Base-by-base conservation (phyloP, 2,329 filamentous ascomycete genomes). In the Cladosporium sp. region DNA sequence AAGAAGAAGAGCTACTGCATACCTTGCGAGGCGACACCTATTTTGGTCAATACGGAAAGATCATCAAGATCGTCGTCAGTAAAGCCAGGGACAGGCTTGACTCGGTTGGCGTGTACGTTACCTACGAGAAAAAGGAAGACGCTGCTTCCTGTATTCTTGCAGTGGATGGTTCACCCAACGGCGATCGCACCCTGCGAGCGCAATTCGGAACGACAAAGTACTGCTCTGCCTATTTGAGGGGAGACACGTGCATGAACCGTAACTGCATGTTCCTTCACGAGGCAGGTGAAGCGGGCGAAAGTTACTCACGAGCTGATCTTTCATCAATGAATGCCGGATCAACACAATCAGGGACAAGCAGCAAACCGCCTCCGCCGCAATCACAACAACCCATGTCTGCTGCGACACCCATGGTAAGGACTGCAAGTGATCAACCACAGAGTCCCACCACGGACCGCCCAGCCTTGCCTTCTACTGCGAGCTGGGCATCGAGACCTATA, bases 241-340 rank as follows among this genome's bases (percentile, higher is more conserved):
- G 96, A 71, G 95, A 99, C 78, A 90, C 89, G 70, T 99, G 95
- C 79, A 93, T 91, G 65, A 99, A 99, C 74, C 89, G 93, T 61
- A 94, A 95, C 69, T 99, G 95, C 82, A 99, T 97, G 87, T 99
- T 99, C 78, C 80, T 99, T 60, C 95, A 99, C 75, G 96, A 99
- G 79, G 91, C 95, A 46, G 96, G 95, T n/a, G 95, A 99, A 75
- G 95, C 97, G 72, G 94, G 95, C 71, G 94, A 98, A 74, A 97
- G 93, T 79, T 98, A 97, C 76, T 96, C 92, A 10, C 87, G 95
- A 57, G 93, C 97, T 76, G 94, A 97, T 77, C 80, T 98, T 44
- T 98, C 94, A 1, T 96, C 93, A 21, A 91, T 97, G 84, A 98
- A 97, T 73, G 94, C 91, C 67, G 89, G 93, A 65, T 91, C 90